Conservation (phyloP, 108 stramenopile species). For the Heterococcus sp. region DNA sequence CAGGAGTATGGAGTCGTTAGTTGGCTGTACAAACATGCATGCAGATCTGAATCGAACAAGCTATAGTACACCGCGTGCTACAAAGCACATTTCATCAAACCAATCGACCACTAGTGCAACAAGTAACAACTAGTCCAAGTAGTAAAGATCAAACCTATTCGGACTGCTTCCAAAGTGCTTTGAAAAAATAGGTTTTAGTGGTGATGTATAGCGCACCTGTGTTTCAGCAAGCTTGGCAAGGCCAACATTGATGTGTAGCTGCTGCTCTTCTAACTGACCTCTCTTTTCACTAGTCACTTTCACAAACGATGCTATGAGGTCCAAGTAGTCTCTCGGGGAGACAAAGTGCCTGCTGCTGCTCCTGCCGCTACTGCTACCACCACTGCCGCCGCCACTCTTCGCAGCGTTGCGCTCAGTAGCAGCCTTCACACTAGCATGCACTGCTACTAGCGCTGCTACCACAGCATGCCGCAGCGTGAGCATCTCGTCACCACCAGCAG, state of each 20-base stretch:
- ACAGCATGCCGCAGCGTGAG: conserved; percentile 76
- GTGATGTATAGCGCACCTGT: conserved; percentile 80
- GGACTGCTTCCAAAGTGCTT: no score
- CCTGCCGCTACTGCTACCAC: no score
- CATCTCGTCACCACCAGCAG: conserved; percentile 9
- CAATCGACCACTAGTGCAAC: no score
- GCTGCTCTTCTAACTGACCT: conserved; percentile 83
- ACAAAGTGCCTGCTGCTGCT: conserved; percentile 72
- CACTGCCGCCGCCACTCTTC: conserved; percentile 48
- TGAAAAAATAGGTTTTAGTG: no score
- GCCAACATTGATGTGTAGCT: conserved; percentile 89
- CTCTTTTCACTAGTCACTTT: conserved; percentile 68
- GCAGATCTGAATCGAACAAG: no score
- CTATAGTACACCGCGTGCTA: no score
- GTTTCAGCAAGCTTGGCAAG: conserved; percentile 84
- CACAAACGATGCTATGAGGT: conserved; percentile 85
- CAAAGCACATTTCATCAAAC: no score
- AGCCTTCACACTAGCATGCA: conserved; percentile 71
- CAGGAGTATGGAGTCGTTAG: no score
- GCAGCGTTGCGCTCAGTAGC: conserved; percentile 45
- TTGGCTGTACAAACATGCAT: no score
- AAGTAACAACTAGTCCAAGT: no score
- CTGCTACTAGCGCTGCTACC: conserved; percentile 86
- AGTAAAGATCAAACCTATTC: no score
- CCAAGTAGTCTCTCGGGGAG: conserved; percentile 91